A percentile compares a stretch with the other conserved stretches of the same genome.
These are phyloP conservation scores for Dentipellis sp. DNA, from an alignment of 768 basidiomycete species.

Conservation along the genomic window DNA sequence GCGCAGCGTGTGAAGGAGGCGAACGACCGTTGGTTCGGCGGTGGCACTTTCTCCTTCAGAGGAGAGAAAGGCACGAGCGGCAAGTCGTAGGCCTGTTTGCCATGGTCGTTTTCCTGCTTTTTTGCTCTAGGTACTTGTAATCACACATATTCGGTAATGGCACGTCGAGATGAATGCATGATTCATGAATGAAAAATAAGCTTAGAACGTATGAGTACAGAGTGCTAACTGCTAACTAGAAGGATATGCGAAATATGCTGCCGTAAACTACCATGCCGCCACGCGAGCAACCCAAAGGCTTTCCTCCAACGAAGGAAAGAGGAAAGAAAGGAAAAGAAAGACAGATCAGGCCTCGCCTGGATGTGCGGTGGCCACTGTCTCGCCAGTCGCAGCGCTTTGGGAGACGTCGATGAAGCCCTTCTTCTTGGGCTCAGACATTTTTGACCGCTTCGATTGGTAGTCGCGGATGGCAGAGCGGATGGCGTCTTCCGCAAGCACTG, in stretches of 20 bases:
- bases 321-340: not conserved
- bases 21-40: conserved; percentile 94
- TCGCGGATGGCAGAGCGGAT: conserved; percentile 97
- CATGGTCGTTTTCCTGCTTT: not conserved
- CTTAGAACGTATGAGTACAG: too few species aligned
- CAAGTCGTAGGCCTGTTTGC: not conserved
- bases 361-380: conserved; percentile 44
- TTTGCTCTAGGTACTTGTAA: not conserved
- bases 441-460: conserved; percentile 78
- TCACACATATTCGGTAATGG: not conserved
- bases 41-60: conserved; percentile 73
- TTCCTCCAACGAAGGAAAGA: not conserved
- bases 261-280: conserved; percentile 5
- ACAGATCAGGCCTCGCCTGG: conserved; percentile 27
- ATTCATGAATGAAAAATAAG: too few species aligned
- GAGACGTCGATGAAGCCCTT: conserved; percentile 65
- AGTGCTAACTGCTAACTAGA: not conserved
- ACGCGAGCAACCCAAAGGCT: not conserved
- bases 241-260: not conserved
- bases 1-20: conserved; percentile 90
- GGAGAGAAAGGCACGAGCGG: conserved; percentile 39
- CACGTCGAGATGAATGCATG: too few species aligned
- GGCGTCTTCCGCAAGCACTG: conserved; percentile 96
- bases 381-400: conserved; percentile 43
- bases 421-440: conserved; percentile 39